Conservation (phyloP, 345 rosid genomes). For the Rhodamnia rubescens region DNA sequence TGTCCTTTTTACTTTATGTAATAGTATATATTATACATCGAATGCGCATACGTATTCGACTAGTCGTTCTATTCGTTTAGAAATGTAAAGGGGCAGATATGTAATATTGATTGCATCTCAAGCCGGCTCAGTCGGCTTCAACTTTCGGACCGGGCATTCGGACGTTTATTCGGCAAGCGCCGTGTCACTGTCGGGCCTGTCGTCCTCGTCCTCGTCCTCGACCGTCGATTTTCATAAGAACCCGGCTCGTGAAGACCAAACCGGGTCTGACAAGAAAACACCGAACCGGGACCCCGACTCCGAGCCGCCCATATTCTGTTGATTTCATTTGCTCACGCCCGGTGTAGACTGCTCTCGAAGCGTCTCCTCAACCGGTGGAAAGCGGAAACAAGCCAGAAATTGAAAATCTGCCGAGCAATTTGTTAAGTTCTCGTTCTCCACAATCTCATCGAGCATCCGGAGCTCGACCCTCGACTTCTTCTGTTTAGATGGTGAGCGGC, state of each 20-base stretch:
- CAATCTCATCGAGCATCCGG: not conserved
- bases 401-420: not conserved
- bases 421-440: not conserved
- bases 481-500: not conserved
- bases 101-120: not conserved
- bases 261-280: too few relatives aligned
- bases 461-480: not conserved
- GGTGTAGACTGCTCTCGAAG: not conserved
- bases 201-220: not conserved
- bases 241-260: not conserved
- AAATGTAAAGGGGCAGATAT: not conserved
- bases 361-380: not conserved
- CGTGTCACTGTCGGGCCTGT: too few relatives aligned
- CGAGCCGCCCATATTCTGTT: not conserved
- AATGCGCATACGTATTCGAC: too few relatives aligned
- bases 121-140: not conserved
- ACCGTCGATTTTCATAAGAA: not conserved
- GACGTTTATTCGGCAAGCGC: not conserved
- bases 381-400: not conserved
- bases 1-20: too few relatives aligned
- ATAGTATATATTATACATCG: too few relatives aligned
- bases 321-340: not conserved
- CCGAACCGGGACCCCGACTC: not conserved
- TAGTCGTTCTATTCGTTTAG: too few relatives aligned
- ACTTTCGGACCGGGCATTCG: not conserved